A percentile compares a stretch with the other conserved stretches of the same genome.
Conservation (phyloP, 768 basidiomycete species). For the Sarcodon aspratus region DNA sequence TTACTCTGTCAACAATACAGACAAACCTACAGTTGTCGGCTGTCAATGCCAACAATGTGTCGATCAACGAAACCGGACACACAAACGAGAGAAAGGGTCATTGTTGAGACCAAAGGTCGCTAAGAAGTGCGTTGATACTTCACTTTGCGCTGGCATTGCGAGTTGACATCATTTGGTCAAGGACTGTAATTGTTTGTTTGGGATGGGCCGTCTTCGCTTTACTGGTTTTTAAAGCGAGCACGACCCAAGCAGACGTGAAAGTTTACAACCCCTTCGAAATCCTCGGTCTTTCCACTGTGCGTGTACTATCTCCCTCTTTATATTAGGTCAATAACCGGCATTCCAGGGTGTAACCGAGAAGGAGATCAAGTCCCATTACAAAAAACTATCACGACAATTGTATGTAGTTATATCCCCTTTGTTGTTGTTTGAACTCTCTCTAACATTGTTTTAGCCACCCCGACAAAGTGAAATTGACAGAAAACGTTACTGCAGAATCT, state of each 20-base stretch:
- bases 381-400: conserved; percentile 84
- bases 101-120: conserved; percentile 36
- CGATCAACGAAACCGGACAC: conserved; percentile 36
- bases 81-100: conserved; percentile 32
- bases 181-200: conserved; percentile 44
- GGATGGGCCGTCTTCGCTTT: conserved; percentile 72
- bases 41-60: conserved; percentile 57
- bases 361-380: conserved; percentile 93
- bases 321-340: neutral
- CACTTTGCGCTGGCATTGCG: conserved; percentile 1
- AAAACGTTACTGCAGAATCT: conserved; percentile 76
- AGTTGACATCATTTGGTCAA: conserved; percentile 16
- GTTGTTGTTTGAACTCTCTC: no score
- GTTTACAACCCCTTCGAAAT: conserved; percentile 95
- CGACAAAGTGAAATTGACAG: conserved; percentile 82
- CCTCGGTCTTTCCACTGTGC: conserved; percentile 61
- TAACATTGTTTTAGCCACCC: conserved; percentile 57
- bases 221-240: conserved; percentile 54
- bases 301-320: conserved; percentile 13
- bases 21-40: conserved; percentile 16
- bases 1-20: conserved; percentile 2
- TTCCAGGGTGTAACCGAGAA: conserved; percentile 62
- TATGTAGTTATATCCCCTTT: conserved; percentile 20
- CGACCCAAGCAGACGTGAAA: conserved; percentile 46
- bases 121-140: conserved; percentile 31